Evolutionary conservation across 345 rosid species (phyloP).

Genomic region (Rhodamnia argentea): DNA sequence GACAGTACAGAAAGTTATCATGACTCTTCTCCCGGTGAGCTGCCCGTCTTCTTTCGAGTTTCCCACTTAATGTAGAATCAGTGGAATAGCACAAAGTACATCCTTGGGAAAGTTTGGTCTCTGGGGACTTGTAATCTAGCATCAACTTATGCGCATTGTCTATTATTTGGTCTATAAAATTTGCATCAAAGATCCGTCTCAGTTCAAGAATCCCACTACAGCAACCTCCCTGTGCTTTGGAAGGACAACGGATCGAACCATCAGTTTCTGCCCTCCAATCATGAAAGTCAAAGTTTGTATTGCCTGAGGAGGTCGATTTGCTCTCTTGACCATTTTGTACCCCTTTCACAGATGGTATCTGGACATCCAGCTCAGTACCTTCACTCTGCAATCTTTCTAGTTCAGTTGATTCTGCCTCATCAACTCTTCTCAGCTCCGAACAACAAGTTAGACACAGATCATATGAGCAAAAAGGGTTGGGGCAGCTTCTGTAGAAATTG

Average conservation of each 20-base stretch:
- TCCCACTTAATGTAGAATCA: slow-evolving; percentile 2
- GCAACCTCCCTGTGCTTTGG: slow-evolving; percentile 52
- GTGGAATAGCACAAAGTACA: slow-evolving; percentile 25
- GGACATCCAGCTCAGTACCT: not conserved
- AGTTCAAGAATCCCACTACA: slow-evolving; percentile 37
- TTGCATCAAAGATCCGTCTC: slow-evolving; percentile 30
- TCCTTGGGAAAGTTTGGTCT: slow-evolving; percentile 16
- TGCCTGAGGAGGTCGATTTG: not conserved
- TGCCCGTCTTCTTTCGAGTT: slow-evolving; percentile 27
- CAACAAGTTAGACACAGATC: slow-evolving; percentile 54
- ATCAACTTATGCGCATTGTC: slow-evolving; percentile 37
- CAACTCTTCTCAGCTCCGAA: slow-evolving; percentile 27
- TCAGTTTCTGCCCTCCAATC: slow-evolving; percentile 39
- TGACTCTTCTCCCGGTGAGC: slow-evolving; percentile 23
- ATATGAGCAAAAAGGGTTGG: slow-evolving; percentile 25
- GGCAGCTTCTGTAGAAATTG: slow-evolving; percentile 39
- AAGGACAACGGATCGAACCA: slow-evolving; percentile 56
- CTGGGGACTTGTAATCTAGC: slow-evolving; percentile 14
- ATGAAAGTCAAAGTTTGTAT: not conserved
- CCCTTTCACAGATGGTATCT: slow-evolving; percentile 1
- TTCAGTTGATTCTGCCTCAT: slow-evolving; percentile 5
- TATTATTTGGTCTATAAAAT: slow-evolving; percentile 33
- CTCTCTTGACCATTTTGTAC: not conserved
- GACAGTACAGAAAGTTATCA: slow-evolving; percentile 44
- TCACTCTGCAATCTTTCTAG: slow-evolving; percentile 9